Base-by-base conservation (phyloP, 441 rosid genomes). In the Geranium incanum region DNA sequence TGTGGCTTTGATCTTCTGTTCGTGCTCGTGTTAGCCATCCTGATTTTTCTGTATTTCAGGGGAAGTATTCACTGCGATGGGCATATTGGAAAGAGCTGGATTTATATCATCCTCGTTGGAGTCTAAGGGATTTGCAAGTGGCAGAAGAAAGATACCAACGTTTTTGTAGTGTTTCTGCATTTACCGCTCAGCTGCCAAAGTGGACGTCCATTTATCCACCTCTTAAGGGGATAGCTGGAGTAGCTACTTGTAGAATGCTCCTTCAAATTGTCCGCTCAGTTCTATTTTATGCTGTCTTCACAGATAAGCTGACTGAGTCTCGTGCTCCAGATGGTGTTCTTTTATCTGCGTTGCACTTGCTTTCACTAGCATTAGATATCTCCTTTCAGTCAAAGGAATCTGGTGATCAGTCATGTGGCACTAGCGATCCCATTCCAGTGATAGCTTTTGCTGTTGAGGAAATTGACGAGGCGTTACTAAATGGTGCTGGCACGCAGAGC, bases 81-180 rank as follows among this genome's bases (percentile, higher is more conserved):
- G 71, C 84, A 72, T 85, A 79, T 67, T 95, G 99, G 99, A 87
- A 90, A 81, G 98, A 95, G 81, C 81, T 95, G 84, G 97, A 95
- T 83, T 85, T 95, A 55, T 95, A 89, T 82, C 93, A 93, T 76
- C 97, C 96, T 74, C 97, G 93, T 60, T 90, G 98, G 97, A 86
- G 82, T 84, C 85, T 84, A 0, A 86, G 97, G 81, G 98, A 95
- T 73, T 80, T 95, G 84, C 99, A 95, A 85, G 81, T 82, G 72
- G 97, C 98, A 41, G 97, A 95, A 83, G 99, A 95, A 86, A 93
- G 97, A 82, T 95, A 87, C 82, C 79, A 79, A 41, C 94, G 90
- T 62, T 86, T 81, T 75, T 85, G 89, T 81, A 83, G 88, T 82
- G 86, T 83, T 63, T 84, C 97, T 19, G 97, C 98, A 39, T 75